Base-by-base conservation (phyloP, 805 yeast species). In the Myxozyma vanderwaltii region DNA sequence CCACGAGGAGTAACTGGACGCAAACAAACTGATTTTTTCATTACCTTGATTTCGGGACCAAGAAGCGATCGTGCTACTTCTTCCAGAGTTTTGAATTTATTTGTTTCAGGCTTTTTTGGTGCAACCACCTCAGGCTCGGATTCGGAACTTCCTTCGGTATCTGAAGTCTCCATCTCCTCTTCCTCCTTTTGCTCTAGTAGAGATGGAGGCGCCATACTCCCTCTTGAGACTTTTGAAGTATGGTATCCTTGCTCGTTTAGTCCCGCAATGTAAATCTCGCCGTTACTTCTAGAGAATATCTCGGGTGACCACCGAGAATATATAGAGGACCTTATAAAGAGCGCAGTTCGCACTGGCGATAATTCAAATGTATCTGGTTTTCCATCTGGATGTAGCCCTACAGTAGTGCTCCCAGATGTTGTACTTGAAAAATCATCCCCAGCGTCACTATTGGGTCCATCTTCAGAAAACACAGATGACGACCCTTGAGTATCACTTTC, bases 211-310 rank as follows among this genome's bases (percentile, higher is more conserved):
- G 57, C 63, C 60, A 60, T 54, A 36, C 58, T 58, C 21, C 49
- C 56, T 17, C 43, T 41, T 17, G 44, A 31, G 5, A 47, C 41
- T 15, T 38, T 54, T 12, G 56, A 21, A 7, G 55, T 49, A 36
- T 61, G 58, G 26, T 52, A 63, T 13, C 67, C 67, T 26, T 64
- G 63, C 47, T 59, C 61, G 33, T 64, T 63, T 17, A 62, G 44
- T 15, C 67, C 67, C 13, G 67, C 63, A 8, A 64, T 63, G 44
- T 63, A 64, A 3, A 64, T 51, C 29, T 64, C 67, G 24, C 67
- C 67, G 47, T 64, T 63, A 29, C 65, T 51, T n/a, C 67, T 45
- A n/a, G 63, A 58, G 44, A 63, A 62, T 10, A 64, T 21, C 27
- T 64, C 67, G 1, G 67, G 67, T 8, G 60, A 59, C 67, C 67